Evolutionary conservation across 192 early-diverging fungal species (phyloP), one percentile per base, ranked within the genome.

Genomic region (Gamsiella multidivaricata): DNA sequence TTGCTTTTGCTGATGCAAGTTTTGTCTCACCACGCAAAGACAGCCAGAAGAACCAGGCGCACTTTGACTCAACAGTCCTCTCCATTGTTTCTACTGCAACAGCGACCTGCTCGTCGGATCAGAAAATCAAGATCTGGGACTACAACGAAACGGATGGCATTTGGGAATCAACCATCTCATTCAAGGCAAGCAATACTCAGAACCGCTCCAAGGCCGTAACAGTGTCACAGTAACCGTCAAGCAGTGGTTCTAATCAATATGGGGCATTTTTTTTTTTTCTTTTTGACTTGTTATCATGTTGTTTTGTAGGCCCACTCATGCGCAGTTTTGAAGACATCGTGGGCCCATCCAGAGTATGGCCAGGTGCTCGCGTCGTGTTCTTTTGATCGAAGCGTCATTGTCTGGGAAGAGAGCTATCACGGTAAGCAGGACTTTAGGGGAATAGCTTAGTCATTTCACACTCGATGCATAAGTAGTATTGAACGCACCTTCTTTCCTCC

Each of bases 281-380:
- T 17, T 50, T 47, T 59, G 18, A 42, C 53, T 41, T 28, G 39
- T 33, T 67, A n/a, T 25, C 33, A 1, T 25, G 25, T 11, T 37
- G 9, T 20, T 52, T 4, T 15, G 61, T 22, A 91, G 87, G 95
- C 85, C 4, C 97, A 97, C 81, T 96, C 97, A 61, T 87, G 91
- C 57, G 93, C 92, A 2, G 87, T 97, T 22, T 71, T 96, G 15
- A 92, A 90, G 70, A 89, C 94, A n/a, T 84, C 88, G 50, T 98
- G 94, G 94, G 93, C 94, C n/a, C 94, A 96, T 84, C 96, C 97
- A n/a, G 97, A 97, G 74, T 97, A 92, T 82, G 96, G 96, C 4
- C 92, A 94, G 68, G 84, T 97, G 9, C 81, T 98, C 45, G 96
- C 96, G 2, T 90, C 91, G 15, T 96, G 95, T 62, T 96, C 95